Percentiles rank a stretch among this genome's conserved stretches.
These are phyloP conservation scores for Naganishia friedmannii DNA, from an alignment of 768 basidiomycete genomes.

Conservation along the genomic window DNA sequence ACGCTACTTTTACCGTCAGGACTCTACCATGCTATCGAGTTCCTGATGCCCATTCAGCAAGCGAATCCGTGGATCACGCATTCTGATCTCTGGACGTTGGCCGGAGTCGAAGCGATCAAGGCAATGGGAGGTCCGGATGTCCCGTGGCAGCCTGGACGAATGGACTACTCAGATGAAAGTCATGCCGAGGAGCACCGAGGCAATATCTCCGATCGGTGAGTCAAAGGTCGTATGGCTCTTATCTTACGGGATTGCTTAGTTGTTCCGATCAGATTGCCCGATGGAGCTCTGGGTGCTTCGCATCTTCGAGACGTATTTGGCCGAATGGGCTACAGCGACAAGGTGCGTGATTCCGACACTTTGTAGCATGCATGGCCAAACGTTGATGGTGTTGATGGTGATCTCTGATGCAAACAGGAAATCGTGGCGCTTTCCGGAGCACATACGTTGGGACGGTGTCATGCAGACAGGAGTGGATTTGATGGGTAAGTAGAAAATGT, in stretches of 20 bases:
- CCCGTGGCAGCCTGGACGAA: conserved; percentile 51
- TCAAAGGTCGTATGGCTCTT: conserved; percentile 9
- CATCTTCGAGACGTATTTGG: conserved; percentile 51
- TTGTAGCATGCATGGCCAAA: too few species aligned
- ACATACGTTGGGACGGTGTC: conserved; percentile 51
- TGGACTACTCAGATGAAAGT: conserved; percentile 46
- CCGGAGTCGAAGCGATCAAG: conserved; percentile 50
- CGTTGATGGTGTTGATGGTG: neutral
- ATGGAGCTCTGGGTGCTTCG: conserved; percentile 49
- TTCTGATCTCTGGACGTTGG: conserved; percentile 50
- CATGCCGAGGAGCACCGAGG: conserved; percentile 49
- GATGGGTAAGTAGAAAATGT: conserved; percentile 38
- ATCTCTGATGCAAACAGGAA: conserved; percentile 36
- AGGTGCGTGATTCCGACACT: conserved; percentile 16
- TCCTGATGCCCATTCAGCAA: conserved; percentile 49
- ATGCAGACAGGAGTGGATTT: conserved; percentile 51
- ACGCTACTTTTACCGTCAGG: neutral
- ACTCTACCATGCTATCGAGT: conserved; percentile 50
- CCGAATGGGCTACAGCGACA: conserved; percentile 52
- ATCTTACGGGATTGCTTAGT: neutral
- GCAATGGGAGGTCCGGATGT: conserved; percentile 49
- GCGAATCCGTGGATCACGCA: conserved; percentile 52
- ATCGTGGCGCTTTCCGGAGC: conserved; percentile 53
- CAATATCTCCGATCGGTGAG: conserved; percentile 40
- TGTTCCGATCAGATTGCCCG: conserved; percentile 42